Conservation (phyloP, 352 stramenopile species). For the Thraustochytrium striatum region DNA sequence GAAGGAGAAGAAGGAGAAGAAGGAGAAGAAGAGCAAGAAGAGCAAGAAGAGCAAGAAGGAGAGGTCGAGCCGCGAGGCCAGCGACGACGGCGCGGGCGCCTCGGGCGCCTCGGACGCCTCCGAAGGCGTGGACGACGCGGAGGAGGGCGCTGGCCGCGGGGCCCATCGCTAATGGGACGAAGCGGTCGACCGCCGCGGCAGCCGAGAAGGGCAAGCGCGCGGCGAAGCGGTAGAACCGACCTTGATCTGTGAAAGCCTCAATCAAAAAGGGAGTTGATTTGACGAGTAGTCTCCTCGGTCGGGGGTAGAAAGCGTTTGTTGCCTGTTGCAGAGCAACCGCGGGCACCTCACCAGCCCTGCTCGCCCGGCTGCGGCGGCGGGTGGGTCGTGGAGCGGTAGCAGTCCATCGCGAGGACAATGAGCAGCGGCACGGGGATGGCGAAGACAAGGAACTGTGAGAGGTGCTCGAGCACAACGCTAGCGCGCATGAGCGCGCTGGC, state of each 20-base stretch:
- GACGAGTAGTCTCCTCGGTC: no score
- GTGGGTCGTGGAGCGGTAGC: not conserved
- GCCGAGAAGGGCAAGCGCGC: no score
- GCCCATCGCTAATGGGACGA: no score
- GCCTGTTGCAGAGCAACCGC: not conserved
- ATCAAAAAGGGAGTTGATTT: no score
- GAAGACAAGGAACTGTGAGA: not conserved
- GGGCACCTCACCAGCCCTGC: not conserved
- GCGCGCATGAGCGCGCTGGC: not conserved
- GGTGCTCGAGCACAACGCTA: not conserved
- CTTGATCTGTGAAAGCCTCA: no score
- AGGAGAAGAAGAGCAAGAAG: not conserved
- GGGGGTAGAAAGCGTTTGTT: no score
- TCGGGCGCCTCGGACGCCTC: not conserved
- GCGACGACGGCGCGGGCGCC: not conserved
- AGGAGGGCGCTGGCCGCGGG: no score
- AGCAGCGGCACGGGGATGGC: constrained; percentile 12
- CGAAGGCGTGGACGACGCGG: no score
- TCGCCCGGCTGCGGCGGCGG: not conserved
- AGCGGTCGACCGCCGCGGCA: no score
- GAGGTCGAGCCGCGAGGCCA: no score
- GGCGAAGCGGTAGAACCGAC: no score
- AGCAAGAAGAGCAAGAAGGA: constrained; percentile 5
- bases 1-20: constrained; percentile 19
- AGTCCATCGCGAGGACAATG: constrained; percentile 25